These are phyloP conservation scores for Sugiyamaella marilandica DNA, from an alignment of 805 yeast species.

Conservation along the genomic window DNA sequence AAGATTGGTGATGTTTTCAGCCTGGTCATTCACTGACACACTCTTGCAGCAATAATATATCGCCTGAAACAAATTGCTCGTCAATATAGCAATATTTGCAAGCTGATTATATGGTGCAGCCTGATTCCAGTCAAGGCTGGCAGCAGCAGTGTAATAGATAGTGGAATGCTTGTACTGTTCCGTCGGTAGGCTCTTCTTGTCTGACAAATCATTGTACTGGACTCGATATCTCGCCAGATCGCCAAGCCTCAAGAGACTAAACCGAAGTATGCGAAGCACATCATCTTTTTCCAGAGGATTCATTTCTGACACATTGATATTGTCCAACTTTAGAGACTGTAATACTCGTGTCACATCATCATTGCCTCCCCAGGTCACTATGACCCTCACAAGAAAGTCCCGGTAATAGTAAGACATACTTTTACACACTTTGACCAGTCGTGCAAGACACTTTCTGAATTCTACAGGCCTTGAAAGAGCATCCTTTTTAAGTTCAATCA, in stretches of 20 bases:
- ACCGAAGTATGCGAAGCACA: background rate
- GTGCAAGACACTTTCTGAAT: constrained; percentile 6
- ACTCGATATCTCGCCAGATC: constrained; percentile 18
- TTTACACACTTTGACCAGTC: constrained; percentile 5
- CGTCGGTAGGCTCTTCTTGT: background rate
- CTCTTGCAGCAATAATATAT: constrained; percentile 12
- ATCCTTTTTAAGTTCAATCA: background rate
- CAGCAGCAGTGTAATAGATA: constrained; percentile 12
- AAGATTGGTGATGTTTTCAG: background rate
- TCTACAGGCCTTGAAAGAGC: background rate
- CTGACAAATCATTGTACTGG: background rate
- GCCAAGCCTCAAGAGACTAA: constrained; percentile 10
- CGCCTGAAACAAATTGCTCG: constrained; percentile 8
- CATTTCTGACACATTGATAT: background rate
- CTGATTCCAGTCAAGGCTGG: background rate
- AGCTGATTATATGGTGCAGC: constrained; percentile 14
- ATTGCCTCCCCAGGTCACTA: background rate
- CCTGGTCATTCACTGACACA: constrained; percentile 12
- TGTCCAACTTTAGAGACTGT: background rate
- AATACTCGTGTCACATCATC: background rate
- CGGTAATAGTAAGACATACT: background rate
- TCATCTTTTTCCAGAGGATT: background rate
- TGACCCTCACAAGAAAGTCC: background rate
- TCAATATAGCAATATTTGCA: constrained; percentile 5
- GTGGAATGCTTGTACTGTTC: constrained; percentile 10